Conservation (phyloP, 495 filamentous ascomycete species). For the Penicillium maclennaniae region DNA sequence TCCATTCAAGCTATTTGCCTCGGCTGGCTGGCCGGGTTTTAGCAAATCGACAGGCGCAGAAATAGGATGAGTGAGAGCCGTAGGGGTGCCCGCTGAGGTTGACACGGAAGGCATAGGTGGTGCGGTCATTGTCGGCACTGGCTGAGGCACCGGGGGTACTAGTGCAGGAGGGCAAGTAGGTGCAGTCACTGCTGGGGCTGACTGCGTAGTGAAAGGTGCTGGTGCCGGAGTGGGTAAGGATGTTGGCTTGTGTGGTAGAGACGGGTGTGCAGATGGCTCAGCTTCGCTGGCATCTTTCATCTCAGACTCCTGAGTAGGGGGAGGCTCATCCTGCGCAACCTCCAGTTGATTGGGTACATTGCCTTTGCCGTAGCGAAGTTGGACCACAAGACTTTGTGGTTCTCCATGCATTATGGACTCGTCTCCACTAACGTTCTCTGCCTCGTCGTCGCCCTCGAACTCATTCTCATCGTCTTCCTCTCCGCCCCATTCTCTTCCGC, state of each 20-base stretch:
- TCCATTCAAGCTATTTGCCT: slow-evolving; percentile 10
- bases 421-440: slow-evolving; percentile 56
- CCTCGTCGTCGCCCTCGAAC: slow-evolving; percentile 62
- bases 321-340: slow-evolving; percentile 19
- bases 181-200: background rate
- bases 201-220: background rate
- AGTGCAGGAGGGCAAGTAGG: background rate
- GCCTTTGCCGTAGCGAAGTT: slow-evolving; percentile 51
- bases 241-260: background rate
- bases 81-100: background rate
- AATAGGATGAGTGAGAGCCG: background rate
- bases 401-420: slow-evolving; percentile 55
- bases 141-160: background rate
- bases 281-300: slow-evolving; percentile 10
- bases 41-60: slow-evolving; percentile 1
- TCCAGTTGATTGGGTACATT: slow-evolving; percentile 18
- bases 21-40: background rate
- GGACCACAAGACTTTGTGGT: slow-evolving; percentile 59
- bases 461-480: slow-evolving; percentile 70
- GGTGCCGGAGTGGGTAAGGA: background rate
- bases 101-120: background rate
- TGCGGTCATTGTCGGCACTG: background rate
- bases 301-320: slow-evolving; percentile 14
- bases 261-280: background rate
- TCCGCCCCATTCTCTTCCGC: slow-evolving; percentile 61